Percentiles rank a stretch among this genome's conserved stretches.
Evolutionary conservation across 805 yeast genomes (phyloP).

Genomic region (Lipomyces chichibuensis): DNA sequence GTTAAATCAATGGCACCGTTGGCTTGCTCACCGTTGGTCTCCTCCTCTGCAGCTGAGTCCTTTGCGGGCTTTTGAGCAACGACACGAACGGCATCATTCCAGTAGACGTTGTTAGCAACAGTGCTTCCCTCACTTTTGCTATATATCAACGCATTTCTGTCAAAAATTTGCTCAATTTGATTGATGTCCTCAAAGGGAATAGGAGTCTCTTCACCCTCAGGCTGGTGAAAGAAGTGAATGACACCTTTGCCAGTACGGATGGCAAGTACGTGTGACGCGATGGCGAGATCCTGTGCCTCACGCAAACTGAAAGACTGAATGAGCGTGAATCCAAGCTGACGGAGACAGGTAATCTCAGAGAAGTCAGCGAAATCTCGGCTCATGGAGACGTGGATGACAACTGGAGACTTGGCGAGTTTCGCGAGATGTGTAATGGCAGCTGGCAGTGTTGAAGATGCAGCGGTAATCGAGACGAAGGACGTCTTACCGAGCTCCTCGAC

Average conservation of each 20-base stretch:
- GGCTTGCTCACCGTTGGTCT: conserved; percentile 19
- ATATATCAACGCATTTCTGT: conserved; percentile 21
- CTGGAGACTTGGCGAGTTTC: conserved; percentile 47
- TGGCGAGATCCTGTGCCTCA: conserved; percentile 59
- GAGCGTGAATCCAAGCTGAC: conserved; percentile 67
- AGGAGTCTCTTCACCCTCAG: conserved; percentile 16
- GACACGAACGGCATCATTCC: conserved; percentile 28
- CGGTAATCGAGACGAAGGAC: conserved; percentile 52
- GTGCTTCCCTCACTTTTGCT: conserved; percentile 26
- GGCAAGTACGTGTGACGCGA: conserved; percentile 63
- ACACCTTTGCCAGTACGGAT: conserved; percentile 57
- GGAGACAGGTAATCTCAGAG: conserved; percentile 66
- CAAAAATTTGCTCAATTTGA: conserved; percentile 16
- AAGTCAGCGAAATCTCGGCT: conserved; percentile 55
- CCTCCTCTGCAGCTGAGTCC: conserved; percentile 23
- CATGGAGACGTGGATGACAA: conserved; percentile 59
- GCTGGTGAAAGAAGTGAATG: conserved; percentile 63
- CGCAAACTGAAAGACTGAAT: conserved; percentile 64
- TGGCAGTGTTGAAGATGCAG: conserved; percentile 59
- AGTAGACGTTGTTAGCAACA: conserved; percentile 33
- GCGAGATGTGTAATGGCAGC: conserved; percentile 63
- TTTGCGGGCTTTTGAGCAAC: conserved; percentile 13
- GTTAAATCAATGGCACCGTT: conserved; percentile 4
- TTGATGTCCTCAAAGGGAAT: conserved; percentile 28
- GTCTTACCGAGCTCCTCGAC: conserved; percentile 43